Percentiles rank a stretch among this genome's conserved stretches.
These are phyloP conservation scores for Eucalyptus brandiana DNA, from an alignment of 345 rosid genomes.

Conservation along the genomic window DNA sequence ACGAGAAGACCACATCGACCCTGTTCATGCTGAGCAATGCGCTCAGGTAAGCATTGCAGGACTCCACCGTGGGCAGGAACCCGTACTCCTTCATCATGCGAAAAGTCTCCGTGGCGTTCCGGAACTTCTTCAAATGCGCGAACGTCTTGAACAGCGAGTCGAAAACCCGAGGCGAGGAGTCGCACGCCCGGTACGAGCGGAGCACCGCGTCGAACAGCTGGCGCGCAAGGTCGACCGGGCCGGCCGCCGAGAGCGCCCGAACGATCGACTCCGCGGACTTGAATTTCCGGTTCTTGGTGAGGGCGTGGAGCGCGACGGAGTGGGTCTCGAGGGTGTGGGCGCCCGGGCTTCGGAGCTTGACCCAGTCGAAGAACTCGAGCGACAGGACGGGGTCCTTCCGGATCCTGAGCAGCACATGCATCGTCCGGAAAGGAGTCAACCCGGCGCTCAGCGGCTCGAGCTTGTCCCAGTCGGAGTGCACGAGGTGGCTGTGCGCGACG, in stretches of 20 bases:
- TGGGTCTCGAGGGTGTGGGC: slow-evolving; percentile 43
- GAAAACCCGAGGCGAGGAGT: slow-evolving; percentile 69
- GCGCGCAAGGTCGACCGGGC: slow-evolving; percentile 20
- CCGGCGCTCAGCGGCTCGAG: slow-evolving; percentile 28
- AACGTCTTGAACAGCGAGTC: slow-evolving; percentile 60
- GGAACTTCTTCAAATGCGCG: slow-evolving; percentile 61
- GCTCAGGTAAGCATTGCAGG: slow-evolving; percentile 79
- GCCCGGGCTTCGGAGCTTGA: slow-evolving; percentile 20
- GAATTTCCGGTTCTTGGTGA: slow-evolving; percentile 58
- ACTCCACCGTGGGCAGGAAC: slow-evolving; percentile 49
- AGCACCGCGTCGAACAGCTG: slow-evolving; percentile 50
- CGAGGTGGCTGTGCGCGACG: slow-evolving; percentile 71
- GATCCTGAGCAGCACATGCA: slow-evolving; percentile 46
- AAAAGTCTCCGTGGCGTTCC: slow-evolving; percentile 54
- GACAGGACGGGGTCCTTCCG: slow-evolving; percentile 61
- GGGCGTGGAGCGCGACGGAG: slow-evolving; percentile 57
- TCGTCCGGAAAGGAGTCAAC: slow-evolving; percentile 42
- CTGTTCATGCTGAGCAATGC: slow-evolving; percentile 44
- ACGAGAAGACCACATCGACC: slow-evolving; percentile 46
- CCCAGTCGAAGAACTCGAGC: slow-evolving; percentile 70
- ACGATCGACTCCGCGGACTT: slow-evolving; percentile 57
- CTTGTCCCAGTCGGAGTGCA: slow-evolving; percentile 74
- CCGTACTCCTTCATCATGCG: slow-evolving; percentile 59
- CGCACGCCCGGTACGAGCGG: slow-evolving; percentile 54
- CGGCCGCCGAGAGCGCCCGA: slow-evolving; percentile 12